Base-by-base conservation (phyloP, 2,329 filamentous ascomycete genomes). In the Aspergillus sp. region DNA sequence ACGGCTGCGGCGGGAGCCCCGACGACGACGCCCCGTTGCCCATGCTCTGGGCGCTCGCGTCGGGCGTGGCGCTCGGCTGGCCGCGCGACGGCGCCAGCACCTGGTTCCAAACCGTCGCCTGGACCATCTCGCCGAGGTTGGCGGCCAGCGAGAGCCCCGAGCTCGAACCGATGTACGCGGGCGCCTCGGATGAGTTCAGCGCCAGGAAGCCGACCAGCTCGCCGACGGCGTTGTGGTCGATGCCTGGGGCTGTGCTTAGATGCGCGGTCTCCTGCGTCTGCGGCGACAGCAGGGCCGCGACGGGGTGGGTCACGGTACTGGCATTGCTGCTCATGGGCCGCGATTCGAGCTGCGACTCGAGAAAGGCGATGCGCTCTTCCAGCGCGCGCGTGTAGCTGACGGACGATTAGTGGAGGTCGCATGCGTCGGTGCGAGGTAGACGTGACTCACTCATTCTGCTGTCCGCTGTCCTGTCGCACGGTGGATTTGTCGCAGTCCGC, bases 91-190 rank as follows among this genome's bases (percentile, higher is more conserved):
- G 61, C 1, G 65, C 63, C 14, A 80, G 64, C 2, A 77, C 75
- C 55, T 81, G 80, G 45, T 79, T 79, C 78, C 78, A 81, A 1
- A 80, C 77, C 16, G 78, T 80, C 0, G 77, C 76, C 58, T 81
- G 78, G 7, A 81, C 78, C 76, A 81, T 81, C 47, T 79, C 76
- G 19, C 78, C 77, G 6, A 81, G 66, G 55, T 80, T 77, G 7
- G 76, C 69, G 4, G 78, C 78, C 42, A 81, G 59, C 13, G 76
- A 74, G 29, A 80, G 69, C 7, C 78, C 78, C 10, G 77, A 79
- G 17, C 77, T 79, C 7, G 76, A 74, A 20, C 77, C 77, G 20
- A 80, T 73, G 57, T 81, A 80, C 20, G 77, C 76, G 14, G 76
- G 75, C 5, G 78, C 75, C 53, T 78, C 77, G 5, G 64, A 64